Base-by-base conservation (phyloP, 768 basidiomycete species). In the Cantharellus anzutake region DNA sequence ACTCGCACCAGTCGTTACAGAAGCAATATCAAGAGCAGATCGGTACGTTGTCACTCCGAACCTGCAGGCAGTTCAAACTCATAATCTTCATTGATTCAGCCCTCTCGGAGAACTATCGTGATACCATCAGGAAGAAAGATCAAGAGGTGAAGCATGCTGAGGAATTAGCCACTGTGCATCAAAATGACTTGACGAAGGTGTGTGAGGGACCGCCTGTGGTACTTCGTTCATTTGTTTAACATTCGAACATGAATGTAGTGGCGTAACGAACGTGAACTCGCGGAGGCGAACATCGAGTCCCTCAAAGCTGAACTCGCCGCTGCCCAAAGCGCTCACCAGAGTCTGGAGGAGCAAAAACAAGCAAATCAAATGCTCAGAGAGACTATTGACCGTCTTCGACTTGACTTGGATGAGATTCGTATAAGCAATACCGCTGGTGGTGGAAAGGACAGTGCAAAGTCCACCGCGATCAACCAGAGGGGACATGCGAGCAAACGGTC, bases 371-470 rank as follows among this genome's bases (percentile, higher is more conserved):
- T 89, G 67, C 75, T 97, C 62, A 94, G 94, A 68, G 93, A 97
- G 75, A 96, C 92, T 2, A 97, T 97, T 64, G 92, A 96, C 68
- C 78, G 91, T 53, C 83, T 96, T 79, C 77, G 88, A 40, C 94
- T 84, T 64, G 93, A 97, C 66, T 80, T 97, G 76, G 92, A 97
- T 65, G 90, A 93, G 70, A 79, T 93, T 75, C 76, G 90, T 44
- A 79, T 72, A 58, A 72, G 69, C 53, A 67, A 67, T 55, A 72
- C 74, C 3, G 68, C 71, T 42, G 70, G 64, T 44, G 68, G 70
- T 44, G 71, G 70, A n/a, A 65, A 62, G 29, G 68, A 67, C 44
- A 66, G 68, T 7, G 57, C 60, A 38, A 37, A 40, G 1, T 72
- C 71, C 7, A 69, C 72, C 0, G 44, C 44, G 44, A 48, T 48